Base-by-base conservation (phyloP, 1,139 yeast species). In the Suhomyces maxii region DNA sequence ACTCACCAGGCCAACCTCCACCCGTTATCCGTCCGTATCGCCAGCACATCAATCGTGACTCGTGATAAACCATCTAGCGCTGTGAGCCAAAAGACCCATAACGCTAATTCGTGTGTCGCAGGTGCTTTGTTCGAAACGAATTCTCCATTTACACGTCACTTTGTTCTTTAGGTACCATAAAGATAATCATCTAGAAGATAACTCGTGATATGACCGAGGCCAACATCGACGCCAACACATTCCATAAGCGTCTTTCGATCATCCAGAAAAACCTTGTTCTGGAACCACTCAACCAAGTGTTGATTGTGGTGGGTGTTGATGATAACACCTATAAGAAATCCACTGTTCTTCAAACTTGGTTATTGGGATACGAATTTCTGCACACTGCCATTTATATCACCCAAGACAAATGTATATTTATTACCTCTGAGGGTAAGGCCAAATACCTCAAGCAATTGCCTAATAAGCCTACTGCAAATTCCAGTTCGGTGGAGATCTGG, bases 291-390 rank as follows among this genome's bases (percentile, higher is more conserved):
- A 71, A 80, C 33, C 59, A 56, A 41, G 39, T 89, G 28, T 67
- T 89, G 50, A 79, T 87, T 39, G 80, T 88, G 10, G 85, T 87
- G 42, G 97, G 97, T 9, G 88, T 93, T 9, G 95, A 88, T 48
- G 93, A 86, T 52, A 88, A 90, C 63, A 95, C 97, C 39, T 91
- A 89, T 67, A 89, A 88, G 62, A 89, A 89, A 67, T 86, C 96
- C 10, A 85, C 96, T 0, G 87, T 88, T 41, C 68, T 91, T 41
- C 98, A 91, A 64, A 86, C 86, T 42, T 93, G 98, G 98, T 73
- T 93, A 49, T 72, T 93, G 49, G 97, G 98, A 7, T 93, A 91
- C 63, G 98, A 95, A 63, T 91, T 93, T 61, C 95, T 96, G 23
- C 95, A 95, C 47, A 90, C 98, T 1, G 84, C 84, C 37, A 68